These are phyloP conservation scores for Nakaseomyces sp. DNA, from an alignment of 1,139 yeast genomes.

Conservation along the genomic window DNA sequence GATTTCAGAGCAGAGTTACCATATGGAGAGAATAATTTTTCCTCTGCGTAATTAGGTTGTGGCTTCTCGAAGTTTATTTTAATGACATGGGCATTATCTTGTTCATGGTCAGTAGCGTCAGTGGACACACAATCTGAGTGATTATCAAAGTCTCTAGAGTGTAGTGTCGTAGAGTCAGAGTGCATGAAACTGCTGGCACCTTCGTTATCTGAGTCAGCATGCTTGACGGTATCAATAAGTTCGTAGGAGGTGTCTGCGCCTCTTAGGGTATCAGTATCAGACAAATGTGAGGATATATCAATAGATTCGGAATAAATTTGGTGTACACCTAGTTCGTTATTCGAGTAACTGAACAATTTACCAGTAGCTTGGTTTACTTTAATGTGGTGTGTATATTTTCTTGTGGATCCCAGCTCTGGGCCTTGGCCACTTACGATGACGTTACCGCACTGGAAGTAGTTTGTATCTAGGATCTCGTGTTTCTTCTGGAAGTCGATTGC, in stretches of 20 bases:
- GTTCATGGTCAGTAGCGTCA: conserved; percentile 5
- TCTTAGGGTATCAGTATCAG: conserved; percentile 3
- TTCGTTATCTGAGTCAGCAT: neutral
- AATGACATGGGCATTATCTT: neutral
- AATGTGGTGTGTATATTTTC: neutral
- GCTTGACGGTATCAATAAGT: neutral
- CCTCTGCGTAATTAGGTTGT: neutral
- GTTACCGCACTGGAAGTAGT: conserved; percentile 22
- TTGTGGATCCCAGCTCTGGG: neutral
- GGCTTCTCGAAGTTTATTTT: neutral
- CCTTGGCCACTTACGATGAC: conserved; percentile 12
- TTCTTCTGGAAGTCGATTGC: conserved; percentile 12
- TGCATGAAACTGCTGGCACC: neutral
- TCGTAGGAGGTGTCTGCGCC: neutral
- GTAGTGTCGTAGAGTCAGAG: conserved; percentile 6
- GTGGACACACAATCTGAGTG: conserved; percentile 6
- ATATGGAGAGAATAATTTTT: neutral
- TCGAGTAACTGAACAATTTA: conserved; percentile 1
- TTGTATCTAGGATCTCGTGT: conserved; percentile 7
- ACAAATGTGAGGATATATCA: neutral
- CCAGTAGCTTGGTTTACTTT: neutral
- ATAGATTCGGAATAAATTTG: conserved; percentile 3
- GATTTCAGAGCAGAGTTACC: neutral
- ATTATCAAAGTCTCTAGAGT: conserved; percentile 6
- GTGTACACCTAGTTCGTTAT: conserved; percentile 24